These are phyloP conservation scores for Chlorella sp. DNA, from an alignment of 139 green algal species.

Conservation along the genomic window DNA sequence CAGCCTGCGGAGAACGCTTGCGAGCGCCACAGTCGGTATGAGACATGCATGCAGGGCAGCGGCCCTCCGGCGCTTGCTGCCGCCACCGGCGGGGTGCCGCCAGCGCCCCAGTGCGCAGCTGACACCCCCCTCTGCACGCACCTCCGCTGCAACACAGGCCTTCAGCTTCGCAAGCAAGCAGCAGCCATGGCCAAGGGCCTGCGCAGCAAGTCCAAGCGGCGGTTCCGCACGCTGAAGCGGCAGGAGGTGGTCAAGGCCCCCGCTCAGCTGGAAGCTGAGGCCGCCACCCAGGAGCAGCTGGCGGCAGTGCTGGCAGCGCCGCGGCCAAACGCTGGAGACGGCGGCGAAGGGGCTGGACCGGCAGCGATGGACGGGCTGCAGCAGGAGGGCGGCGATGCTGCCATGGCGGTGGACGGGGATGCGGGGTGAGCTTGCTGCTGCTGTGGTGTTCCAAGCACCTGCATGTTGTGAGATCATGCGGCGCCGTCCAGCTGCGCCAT, in stretches of 20 bases:
- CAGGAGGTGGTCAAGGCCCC: constrained; percentile 25
- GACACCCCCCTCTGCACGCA: too few species aligned
- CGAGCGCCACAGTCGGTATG: too few species aligned
- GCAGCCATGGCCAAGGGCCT: constrained; percentile 46
- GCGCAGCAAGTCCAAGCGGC: constrained; percentile 43
- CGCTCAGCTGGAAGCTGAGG: constrained; percentile 29
- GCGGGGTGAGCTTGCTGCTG: background rate
- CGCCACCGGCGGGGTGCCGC: too few species aligned
- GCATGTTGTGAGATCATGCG: too few species aligned
- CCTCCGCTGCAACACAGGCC: background rate
- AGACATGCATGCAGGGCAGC: too few species aligned
- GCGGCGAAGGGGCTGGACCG: background rate
- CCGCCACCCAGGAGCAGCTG: constrained; percentile 29
- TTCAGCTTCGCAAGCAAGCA: background rate
- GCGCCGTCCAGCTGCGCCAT: too few species aligned
- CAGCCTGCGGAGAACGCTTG: too few species aligned
- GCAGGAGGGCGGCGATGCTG: constrained; percentile 14
- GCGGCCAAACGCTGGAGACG: background rate
- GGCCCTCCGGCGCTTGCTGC: too few species aligned
- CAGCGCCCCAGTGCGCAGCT: background rate
- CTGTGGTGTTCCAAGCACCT: too few species aligned
- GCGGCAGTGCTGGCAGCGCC: constrained; percentile 37
- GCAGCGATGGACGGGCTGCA: constrained; percentile 3
- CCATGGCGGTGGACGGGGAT: constrained; percentile 28
- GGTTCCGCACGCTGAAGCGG: constrained; percentile 42